Conservation (phyloP, 345 rosid genomes). For the Hypericum perforatum region DNA sequence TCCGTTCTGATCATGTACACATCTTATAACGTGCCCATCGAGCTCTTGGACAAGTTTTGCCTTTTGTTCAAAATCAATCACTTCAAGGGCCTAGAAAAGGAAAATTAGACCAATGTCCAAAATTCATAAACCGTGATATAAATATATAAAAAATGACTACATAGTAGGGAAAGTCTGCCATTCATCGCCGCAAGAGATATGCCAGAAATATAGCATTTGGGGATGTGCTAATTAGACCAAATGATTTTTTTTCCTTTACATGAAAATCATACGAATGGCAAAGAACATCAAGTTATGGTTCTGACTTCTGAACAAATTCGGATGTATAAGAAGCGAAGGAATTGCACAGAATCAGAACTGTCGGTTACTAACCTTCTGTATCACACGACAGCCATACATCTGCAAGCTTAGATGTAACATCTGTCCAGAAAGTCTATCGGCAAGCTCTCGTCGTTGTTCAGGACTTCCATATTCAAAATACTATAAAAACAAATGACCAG, state of each 20-base stretch:
- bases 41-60: slow-evolving; percentile 65
- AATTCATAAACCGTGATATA: not conserved
- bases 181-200: no score
- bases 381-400: slow-evolving; percentile 99
- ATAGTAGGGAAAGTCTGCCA: not conserved
- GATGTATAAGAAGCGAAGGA: no score
- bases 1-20: slow-evolving; percentile 96
- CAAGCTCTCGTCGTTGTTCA: slow-evolving; percentile 80
- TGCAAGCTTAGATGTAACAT: slow-evolving; percentile 84
- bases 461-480: slow-evolving; percentile 86
- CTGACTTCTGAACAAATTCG: no score
- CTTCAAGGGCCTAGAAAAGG: slow-evolving; percentile 77
- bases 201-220: no score
- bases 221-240: no score
- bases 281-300: no score
- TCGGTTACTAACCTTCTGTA: slow-evolving; percentile 61
- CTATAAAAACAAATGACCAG: slow-evolving; percentile 21
- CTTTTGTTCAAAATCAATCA: slow-evolving; percentile 88
- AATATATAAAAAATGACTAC: not conserved
- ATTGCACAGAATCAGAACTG: no score
- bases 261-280: no score
- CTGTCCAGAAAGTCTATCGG: slow-evolving; percentile 80
- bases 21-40: slow-evolving; percentile 81
- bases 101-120: not conserved
- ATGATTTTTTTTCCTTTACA: no score